Evolutionary conservation across 1,284 basidiomycete genomes (phyloP).

Genomic region (Bondarzewia mesenterica): DNA sequence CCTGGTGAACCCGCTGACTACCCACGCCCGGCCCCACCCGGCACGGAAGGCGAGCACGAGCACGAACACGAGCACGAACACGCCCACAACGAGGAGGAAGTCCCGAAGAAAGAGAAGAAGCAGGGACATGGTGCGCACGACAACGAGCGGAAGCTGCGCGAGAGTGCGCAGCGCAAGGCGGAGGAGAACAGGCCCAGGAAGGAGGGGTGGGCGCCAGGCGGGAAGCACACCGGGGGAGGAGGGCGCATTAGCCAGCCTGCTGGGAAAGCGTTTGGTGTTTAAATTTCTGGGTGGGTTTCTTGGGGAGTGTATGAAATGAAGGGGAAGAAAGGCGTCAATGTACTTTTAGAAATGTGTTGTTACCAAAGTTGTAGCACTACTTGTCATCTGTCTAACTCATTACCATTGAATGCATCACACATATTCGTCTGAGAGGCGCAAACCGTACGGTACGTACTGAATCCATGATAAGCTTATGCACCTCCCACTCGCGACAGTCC

Average conservation of each 20-base stretch:
- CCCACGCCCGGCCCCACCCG: constrained; percentile 48
- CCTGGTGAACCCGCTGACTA: constrained; percentile 40
- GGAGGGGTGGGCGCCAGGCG: constrained; percentile 25
- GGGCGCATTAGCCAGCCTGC: constrained; percentile 55
- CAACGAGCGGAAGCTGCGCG: constrained; percentile 40
- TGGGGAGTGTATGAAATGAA: not conserved
- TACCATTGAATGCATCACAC: not conserved
- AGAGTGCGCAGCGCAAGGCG: constrained; percentile 36
- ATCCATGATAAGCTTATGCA: too few species aligned
- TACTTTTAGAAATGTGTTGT: not conserved
- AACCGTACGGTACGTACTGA: too few species aligned
- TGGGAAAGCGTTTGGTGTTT: constrained; percentile 32
- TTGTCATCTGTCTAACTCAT: not conserved
- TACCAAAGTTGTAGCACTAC: not conserved
- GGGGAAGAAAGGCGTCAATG: not conserved
- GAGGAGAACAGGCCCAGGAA: constrained; percentile 47
- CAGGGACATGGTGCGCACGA: constrained; percentile 31
- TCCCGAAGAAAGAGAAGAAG: constrained; percentile 42
- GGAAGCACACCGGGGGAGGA: constrained; percentile 36
- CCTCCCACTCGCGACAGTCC: too few species aligned
- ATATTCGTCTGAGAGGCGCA: too few species aligned
- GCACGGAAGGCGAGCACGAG: constrained; percentile 25
- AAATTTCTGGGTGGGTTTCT: not conserved
- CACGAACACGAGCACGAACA: constrained; percentile 25
- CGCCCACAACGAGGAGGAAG: constrained; percentile 36